Conservation (phyloP, 1,284 basidiomycete species). For the Amylostereum chailletii region DNA sequence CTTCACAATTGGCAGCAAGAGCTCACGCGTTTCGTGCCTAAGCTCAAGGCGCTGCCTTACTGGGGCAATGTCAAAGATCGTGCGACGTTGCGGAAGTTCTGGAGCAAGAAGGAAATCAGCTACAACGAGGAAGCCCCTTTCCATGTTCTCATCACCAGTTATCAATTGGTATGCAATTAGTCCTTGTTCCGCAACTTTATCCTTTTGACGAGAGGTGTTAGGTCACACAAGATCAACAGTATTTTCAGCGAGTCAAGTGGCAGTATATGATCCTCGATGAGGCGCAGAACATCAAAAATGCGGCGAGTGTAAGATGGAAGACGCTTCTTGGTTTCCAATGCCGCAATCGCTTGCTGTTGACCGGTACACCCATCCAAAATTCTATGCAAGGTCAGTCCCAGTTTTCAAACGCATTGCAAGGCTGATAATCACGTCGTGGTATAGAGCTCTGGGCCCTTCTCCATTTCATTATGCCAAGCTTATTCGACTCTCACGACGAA, state of each 20-base stretch:
- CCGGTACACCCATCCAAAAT: constrained; percentile 98
- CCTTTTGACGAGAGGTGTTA: constrained; percentile 19
- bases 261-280: constrained; percentile 99
- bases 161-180: constrained; percentile 70
- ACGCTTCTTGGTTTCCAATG: constrained; percentile 94
- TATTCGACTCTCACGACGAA: constrained; percentile 99
- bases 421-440: constrained; percentile 10
- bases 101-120: constrained; percentile 97
- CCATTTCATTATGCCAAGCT: constrained; percentile 99
- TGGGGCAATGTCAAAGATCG: constrained; percentile 99
- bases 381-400: constrained; percentile 87
- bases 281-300: constrained; percentile 99
- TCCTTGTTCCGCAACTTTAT: background rate
- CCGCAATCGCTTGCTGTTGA: constrained; percentile 90
- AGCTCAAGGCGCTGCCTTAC: constrained; percentile 92
- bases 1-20: constrained; percentile 99
- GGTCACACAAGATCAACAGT: constrained; percentile 96
- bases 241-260: constrained; percentile 98
- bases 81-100: constrained; percentile 90
- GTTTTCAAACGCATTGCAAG: background rate
- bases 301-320: constrained; percentile 96
- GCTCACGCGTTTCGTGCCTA: constrained; percentile 90
- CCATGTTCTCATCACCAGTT: constrained; percentile 95
- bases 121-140: constrained; percentile 95
- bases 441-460: constrained; percentile 97